These are phyloP conservation scores for Margaritispora aquatica DNA, from an alignment of 495 filamentous ascomycete species.

Conservation along the genomic window DNA sequence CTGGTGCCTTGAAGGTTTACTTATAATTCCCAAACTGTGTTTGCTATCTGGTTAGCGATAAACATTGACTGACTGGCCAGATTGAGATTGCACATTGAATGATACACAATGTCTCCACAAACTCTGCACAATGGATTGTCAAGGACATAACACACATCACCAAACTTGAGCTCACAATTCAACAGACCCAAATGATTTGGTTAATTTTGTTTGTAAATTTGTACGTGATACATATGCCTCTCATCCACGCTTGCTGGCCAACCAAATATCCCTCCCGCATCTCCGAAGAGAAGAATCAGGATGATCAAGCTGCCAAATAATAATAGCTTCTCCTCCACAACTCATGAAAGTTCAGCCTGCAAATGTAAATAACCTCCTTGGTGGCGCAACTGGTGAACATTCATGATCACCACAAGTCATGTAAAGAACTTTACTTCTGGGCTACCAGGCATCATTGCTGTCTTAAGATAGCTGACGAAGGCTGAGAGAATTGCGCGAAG, in stretches of 20 bases:
- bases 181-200: not conserved
- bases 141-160: too few relatives aligned
- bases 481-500: too few relatives aligned
- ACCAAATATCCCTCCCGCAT: not conserved
- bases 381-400: not conserved
- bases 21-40: too few relatives aligned
- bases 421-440: not conserved
- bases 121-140: too few relatives aligned
- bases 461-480: not conserved
- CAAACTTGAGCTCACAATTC: not conserved
- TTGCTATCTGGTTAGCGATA: too few relatives aligned
- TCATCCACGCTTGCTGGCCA: not conserved
- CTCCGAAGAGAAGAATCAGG: not conserved
- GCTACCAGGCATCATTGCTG: not conserved
- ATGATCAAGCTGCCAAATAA: not conserved
- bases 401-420: not conserved
- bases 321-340: not conserved
- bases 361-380: not conserved
- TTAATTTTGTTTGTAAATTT: not conserved
- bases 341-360: not conserved
- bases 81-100: too few relatives aligned
- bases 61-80: too few relatives aligned
- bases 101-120: too few relatives aligned
- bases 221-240: not conserved
- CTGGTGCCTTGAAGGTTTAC: too few relatives aligned